Evolutionary conservation across 176 grass and related monocot genomes (phyloP).

Genomic region (Avena atlantica): DNA sequence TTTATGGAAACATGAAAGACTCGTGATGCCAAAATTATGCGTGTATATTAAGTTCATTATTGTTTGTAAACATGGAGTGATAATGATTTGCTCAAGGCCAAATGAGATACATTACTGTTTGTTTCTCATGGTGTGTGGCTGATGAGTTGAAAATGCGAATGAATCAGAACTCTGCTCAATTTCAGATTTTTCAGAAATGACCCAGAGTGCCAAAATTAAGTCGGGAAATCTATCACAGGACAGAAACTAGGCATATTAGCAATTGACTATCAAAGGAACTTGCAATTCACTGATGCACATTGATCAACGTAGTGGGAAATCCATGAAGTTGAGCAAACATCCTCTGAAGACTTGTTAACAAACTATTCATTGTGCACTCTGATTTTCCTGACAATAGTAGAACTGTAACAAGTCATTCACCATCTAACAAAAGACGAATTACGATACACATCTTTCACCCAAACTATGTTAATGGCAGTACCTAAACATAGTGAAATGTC

Average conservation of each 20-base stretch:
- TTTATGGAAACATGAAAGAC: too few relatives aligned
- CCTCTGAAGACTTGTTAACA: background rate
- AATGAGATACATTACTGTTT: too few relatives aligned
- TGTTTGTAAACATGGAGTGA: background rate
- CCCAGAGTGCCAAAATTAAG: background rate
- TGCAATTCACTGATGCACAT: background rate
- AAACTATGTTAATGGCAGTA: slow-evolving; percentile 32
- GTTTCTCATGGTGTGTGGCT: background rate
- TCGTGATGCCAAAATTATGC: too few relatives aligned
- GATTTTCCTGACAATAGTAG: too few relatives aligned
- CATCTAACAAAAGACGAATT: background rate
- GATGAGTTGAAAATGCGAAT: background rate
- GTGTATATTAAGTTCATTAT: background rate
- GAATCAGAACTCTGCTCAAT: background rate
- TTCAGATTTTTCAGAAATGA: background rate
- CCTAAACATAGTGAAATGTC: background rate
- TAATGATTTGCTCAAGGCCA: background rate
- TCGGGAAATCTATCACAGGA: background rate
- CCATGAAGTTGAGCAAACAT: background rate
- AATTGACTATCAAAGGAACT: background rate
- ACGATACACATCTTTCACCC: background rate
- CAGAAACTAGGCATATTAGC: background rate
- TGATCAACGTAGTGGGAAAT: background rate
- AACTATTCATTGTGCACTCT: background rate
- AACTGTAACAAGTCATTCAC: background rate